Conservation (phyloP, 2,329 filamentous ascomycete species). For the Sphaceloma murrayae region DNA sequence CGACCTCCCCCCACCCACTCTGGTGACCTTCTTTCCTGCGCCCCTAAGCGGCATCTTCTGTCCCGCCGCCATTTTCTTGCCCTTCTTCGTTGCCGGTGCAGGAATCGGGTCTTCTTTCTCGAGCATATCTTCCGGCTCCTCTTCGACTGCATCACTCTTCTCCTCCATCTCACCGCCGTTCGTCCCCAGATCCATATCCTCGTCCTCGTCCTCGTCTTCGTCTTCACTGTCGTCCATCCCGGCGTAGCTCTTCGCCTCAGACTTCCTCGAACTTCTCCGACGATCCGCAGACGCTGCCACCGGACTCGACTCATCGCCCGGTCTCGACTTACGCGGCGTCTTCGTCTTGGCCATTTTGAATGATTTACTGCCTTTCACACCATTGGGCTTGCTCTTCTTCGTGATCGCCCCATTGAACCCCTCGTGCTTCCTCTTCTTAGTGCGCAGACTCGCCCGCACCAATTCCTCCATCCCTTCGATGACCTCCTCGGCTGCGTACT, state of each 20-base stretch:
- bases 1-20: background rate
- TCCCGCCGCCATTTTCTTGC: background rate
- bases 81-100: background rate
- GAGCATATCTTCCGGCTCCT: constrained; percentile 19
- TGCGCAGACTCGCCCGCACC: constrained; percentile 60
- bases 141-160: constrained; percentile 20
- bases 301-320: constrained; percentile 22
- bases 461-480: constrained; percentile 65
- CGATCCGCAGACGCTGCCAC: constrained; percentile 33
- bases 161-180: constrained; percentile 14
- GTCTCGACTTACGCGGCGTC: constrained; percentile 33
- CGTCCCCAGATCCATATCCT: constrained; percentile 22
- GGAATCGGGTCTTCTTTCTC: constrained; percentile 17
- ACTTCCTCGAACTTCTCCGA: constrained; percentile 35
- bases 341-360: constrained; percentile 30
- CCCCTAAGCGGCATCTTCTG: constrained; percentile 4
- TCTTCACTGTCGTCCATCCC: constrained; percentile 37
- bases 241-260: constrained; percentile 35
- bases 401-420: constrained; percentile 20
- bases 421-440: constrained; percentile 38
- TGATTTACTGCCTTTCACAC: constrained; percentile 24
- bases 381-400: constrained; percentile 24
- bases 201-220: constrained; percentile 28
- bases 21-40: constrained; percentile 7
- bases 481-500: constrained; percentile 65